Base-by-base conservation (phyloP, 179 eudicot genomes). In the Beta macrorhiza region DNA sequence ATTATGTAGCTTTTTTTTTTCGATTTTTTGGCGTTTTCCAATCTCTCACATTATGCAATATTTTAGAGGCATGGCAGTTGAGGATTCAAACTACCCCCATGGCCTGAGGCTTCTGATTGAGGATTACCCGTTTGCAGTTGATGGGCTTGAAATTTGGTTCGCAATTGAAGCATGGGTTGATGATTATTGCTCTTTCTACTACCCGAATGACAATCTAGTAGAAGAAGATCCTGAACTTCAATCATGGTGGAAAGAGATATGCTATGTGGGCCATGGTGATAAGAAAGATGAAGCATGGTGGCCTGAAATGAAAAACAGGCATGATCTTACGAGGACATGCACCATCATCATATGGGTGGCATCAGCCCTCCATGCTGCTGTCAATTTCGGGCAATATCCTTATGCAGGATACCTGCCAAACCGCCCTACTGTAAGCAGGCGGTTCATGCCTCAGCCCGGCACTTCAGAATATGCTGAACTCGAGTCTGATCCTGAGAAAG, bases 311-410 rank as follows among this genome's bases (percentile, higher is more conserved):
- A 86, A 89, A 51, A 86, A 89, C 2, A 63, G 75, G 17, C 62
- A 81, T 42, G 90, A 92, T 37, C 89, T 93, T 2, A 81, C 80
- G 3, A 80, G 86, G 13, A 76, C 81, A 16, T 92, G 96, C 87
- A 91, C 91, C 13, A 93, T 84, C 37, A 91, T 93, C 79, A 91
- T 93, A 84, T 95, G 97, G 97, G 75, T 90, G 0, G 93, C 93
- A 5, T 95, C 98, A 0, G 97, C 98, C 4, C 94, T 92, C 20
- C 97, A 93, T 55, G 96, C 97, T n/a, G 93, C 97, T 2, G 89
- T 89, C 64, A 93, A 93, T 80, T 93, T 92, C 14, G 97, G 97
- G 58, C 96, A 92, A 63, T 95, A 93, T 83, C 90, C 97, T 75
- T 93, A 92, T 70, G 97, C 90, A n/a, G 98, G 98, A 7, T 93